A percentile compares a stretch with the other conserved stretches of the same genome.
Evolutionary conservation across 2,329 filamentous ascomycete species (phyloP).

Genomic region (Emmonsiellopsis sp.): DNA sequence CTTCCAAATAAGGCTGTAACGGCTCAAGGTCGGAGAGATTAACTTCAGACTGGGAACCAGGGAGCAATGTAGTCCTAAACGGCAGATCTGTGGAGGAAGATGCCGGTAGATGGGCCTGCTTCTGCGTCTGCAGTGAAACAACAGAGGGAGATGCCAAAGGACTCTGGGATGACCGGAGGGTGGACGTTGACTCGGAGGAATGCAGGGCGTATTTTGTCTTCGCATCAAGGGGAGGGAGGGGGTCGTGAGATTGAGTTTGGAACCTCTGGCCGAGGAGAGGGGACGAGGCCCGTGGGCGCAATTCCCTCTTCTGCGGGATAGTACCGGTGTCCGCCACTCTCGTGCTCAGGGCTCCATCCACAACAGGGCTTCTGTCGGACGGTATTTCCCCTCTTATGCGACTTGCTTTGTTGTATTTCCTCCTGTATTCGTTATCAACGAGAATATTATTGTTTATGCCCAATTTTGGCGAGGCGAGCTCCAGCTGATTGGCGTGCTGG

Average conservation of each 20-base stretch:
- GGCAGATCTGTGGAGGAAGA: constrained; percentile 19
- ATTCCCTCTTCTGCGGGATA: constrained; percentile 8
- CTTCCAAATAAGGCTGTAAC: constrained; percentile 4
- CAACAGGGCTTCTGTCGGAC: neutral
- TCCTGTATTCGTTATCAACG: neutral
- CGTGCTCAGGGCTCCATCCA: neutral
- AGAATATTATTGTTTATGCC: constrained; percentile 1
- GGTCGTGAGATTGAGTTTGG: constrained; percentile 18
- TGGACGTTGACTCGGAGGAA: constrained; percentile 35
- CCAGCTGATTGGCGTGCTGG: no score
- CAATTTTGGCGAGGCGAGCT: neutral
- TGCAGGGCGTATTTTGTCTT: constrained; percentile 30
- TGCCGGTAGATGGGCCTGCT: constrained; percentile 15
- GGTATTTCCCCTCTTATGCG: neutral
- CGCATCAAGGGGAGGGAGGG: constrained; percentile 22
- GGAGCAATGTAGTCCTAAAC: neutral
- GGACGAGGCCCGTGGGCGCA: constrained; percentile 38
- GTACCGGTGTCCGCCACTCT: neutral
- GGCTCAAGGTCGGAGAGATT: neutral
- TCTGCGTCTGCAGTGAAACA: constrained; percentile 32
- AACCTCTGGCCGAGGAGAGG: constrained; percentile 36
- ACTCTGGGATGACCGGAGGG: constrained; percentile 40
- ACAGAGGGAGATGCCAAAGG: constrained; percentile 32
- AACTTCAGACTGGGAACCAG: neutral
- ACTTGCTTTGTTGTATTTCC: neutral